phyloP scores from a whole-genome alignment of 2,329 filamentous ascomycete genomes.

The Clarireedia paspali region DNA sequence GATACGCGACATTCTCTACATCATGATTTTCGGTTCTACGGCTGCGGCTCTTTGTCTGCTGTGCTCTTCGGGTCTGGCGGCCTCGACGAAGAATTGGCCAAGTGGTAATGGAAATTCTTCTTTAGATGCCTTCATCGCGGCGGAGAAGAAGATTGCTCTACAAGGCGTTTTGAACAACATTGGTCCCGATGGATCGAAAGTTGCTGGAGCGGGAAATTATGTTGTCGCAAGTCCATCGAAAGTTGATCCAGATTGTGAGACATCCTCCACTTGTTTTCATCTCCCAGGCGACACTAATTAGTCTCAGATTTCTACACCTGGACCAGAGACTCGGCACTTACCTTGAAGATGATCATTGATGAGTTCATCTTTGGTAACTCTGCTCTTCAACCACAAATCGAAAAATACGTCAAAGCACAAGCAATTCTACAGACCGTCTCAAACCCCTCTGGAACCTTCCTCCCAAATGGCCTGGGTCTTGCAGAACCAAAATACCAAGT shows the following conservation, averaged over 20 bases:
- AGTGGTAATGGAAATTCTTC: not conserved
- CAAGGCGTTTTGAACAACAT: conserved; percentile 48
- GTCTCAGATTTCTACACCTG: conserved; percentile 65
- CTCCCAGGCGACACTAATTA: conserved; percentile 5
- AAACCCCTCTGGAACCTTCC: conserved; percentile 41
- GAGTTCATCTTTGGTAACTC: conserved; percentile 48
- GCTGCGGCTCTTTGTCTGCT: not conserved
- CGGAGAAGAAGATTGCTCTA: conserved; percentile 40
- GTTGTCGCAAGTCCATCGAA: conserved; percentile 49
- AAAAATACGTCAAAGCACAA: conserved; percentile 62
- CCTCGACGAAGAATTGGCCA: not conserved
- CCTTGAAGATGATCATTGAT: conserved; percentile 62
- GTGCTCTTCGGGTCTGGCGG: not conserved
- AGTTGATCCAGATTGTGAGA: conserved; percentile 45
- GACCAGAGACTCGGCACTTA: conserved; percentile 68
- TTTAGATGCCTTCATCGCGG: conserved; percentile 33
- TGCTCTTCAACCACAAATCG: conserved; percentile 42
- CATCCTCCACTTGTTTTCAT: not conserved
- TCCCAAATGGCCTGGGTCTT: conserved; percentile 42
- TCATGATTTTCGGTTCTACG: not conserved
- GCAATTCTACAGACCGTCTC: conserved; percentile 47
- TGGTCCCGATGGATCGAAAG: conserved; percentile 41
- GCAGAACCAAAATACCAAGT: conserved; percentile 69
- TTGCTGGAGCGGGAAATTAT: conserved; percentile 41
- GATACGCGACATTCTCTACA: not conserved